Percentiles rank a stretch among this genome's conserved stretches.
Evolutionary conservation across 2,329 filamentous ascomycete species (phyloP).

Genomic region (Aspergillus uvarum): DNA sequence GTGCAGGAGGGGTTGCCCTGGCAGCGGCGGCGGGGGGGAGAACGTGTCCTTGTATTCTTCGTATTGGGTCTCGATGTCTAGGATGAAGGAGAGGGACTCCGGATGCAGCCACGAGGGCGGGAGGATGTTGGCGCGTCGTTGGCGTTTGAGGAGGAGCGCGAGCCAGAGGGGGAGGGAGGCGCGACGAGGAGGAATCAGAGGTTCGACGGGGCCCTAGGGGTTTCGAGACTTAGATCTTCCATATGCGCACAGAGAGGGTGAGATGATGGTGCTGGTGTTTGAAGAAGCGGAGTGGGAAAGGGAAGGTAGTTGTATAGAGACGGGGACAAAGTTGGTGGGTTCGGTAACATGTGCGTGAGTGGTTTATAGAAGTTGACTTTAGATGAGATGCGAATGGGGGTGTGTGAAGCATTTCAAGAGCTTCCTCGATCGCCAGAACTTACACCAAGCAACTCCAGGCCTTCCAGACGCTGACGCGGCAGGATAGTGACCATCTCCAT

Average conservation of each 20-base stretch:
- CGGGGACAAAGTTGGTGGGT: not conserved
- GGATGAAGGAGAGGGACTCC: conserved; percentile 71
- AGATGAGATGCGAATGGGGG: not conserved
- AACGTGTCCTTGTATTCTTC: conserved; percentile 64
- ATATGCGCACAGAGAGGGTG: not conserved
- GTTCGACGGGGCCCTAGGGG: conserved; percentile 70
- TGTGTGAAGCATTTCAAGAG: not conserved
- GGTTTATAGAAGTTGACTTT: not conserved
- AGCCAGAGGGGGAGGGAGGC: conserved; percentile 86
- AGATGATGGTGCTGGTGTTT: not conserved
- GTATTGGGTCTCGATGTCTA: conserved; percentile 75
- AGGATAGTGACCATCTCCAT: conserved; percentile 95
- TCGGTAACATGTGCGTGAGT: conserved; percentile 1
- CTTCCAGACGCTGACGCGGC: conserved; percentile 84
- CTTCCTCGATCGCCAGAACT: conserved; percentile 39
- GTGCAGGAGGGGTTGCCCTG: conserved; percentile 40
- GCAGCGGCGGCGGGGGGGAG: conserved; percentile 71
- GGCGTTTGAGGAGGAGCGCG: conserved; percentile 88
- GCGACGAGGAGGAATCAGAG: conserved; percentile 77
- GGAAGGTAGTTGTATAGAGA: not conserved
- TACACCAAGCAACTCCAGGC: conserved; percentile 81
- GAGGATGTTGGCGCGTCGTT: conserved; percentile 88
- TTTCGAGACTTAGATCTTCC: not conserved
- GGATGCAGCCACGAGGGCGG: conserved; percentile 86
- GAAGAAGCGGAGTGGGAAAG: not conserved